Percentiles rank a stretch among this genome's conserved stretches.
Conservation (phyloP, 306 rosid species). For the Pachyrhizus erosus region DNA sequence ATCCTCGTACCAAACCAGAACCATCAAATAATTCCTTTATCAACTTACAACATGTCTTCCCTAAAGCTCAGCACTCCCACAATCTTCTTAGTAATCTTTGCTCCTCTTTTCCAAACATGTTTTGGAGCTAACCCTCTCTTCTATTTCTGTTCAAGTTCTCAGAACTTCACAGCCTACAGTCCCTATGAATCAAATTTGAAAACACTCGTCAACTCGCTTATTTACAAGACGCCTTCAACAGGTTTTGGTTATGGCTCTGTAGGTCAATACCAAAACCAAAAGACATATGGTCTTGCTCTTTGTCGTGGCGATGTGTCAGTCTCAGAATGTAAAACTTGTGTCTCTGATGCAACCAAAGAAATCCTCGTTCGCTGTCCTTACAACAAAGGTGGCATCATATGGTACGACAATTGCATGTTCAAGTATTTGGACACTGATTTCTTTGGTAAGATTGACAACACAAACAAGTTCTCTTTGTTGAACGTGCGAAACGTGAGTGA, state of each 20-base stretch:
- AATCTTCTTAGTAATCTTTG: too few species aligned
- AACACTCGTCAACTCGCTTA: not conserved
- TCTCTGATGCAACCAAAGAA: constrained; percentile 37
- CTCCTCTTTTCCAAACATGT: too few species aligned
- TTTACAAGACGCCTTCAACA: constrained; percentile 38
- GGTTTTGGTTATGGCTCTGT: constrained; percentile 41
- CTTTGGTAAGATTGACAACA: constrained; percentile 46
- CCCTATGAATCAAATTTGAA: constrained; percentile 37
- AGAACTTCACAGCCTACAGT: constrained; percentile 49
- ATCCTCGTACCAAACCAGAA: not conserved
- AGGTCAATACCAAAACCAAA: constrained; percentile 16
- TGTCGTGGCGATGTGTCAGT: constrained; percentile 44
- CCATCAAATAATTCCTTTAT: not conserved
- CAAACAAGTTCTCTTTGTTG: constrained; percentile 25
- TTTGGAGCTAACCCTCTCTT: constrained; percentile 49
- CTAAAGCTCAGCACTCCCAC: too few species aligned
- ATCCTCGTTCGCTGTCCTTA: constrained; percentile 36
- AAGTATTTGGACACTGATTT: constrained; percentile 50
- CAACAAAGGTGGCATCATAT: constrained; percentile 43
- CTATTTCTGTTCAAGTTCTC: constrained; percentile 52
- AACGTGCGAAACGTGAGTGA: constrained; percentile 37
- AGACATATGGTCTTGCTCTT: constrained; percentile 40
- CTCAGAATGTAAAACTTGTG: constrained; percentile 48
- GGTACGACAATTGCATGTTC: constrained; percentile 50
- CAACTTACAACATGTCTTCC: constrained; percentile 8